Base-by-base conservation (phyloP, 768 basidiomycete species). In the Mycena floridula region DNA sequence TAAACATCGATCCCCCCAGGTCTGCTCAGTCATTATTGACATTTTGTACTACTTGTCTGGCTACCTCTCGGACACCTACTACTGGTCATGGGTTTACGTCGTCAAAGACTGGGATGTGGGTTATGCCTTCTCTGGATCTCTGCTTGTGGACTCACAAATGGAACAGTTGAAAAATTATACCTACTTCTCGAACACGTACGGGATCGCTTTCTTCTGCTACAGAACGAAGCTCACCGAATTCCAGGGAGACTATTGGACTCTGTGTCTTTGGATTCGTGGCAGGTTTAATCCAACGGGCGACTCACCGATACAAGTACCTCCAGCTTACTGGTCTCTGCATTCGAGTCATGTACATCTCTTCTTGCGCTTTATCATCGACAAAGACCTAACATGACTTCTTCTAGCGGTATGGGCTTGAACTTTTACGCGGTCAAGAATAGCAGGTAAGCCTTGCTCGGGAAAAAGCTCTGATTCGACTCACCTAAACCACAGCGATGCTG, bases 241-340 rank as follows among this genome's bases (percentile, higher is more conserved):
- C 65, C 22, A 68, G 64, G 2, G 63, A 72, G 50, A 68, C 66
- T 15, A 58, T 74, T 44, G 61, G 65, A 4, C 58, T 70, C 15
- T 74, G 72, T 23, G 53, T 76, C 49, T 76, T 76, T 49, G 74
- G 68, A 26, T 65, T 79, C 52, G 16, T 60, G 18, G 73, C 65
- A 5, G 77, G 76, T 15, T 51, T 65, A n/a, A 48, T 69, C 50
- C 70, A 74, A 64, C 61, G 62, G 28, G 63, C 55, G 26, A 59
- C 61, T 18, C 64, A 65, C 42, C 67, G 72, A 16, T 73, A 73
- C 61, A 79, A 79, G 64, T 47, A 42, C 41, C 42, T 76, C 37
- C 65, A 76, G 25, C 49, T 75, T 44, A 32, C 45, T 37, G 77
- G 65, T 47, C 55, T 64, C 45, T n/a, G n/a, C n/a, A n/a, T n/a